Conservation (phyloP, 2,329 filamentous ascomycete species). For the Cercospora sp. region DNA sequence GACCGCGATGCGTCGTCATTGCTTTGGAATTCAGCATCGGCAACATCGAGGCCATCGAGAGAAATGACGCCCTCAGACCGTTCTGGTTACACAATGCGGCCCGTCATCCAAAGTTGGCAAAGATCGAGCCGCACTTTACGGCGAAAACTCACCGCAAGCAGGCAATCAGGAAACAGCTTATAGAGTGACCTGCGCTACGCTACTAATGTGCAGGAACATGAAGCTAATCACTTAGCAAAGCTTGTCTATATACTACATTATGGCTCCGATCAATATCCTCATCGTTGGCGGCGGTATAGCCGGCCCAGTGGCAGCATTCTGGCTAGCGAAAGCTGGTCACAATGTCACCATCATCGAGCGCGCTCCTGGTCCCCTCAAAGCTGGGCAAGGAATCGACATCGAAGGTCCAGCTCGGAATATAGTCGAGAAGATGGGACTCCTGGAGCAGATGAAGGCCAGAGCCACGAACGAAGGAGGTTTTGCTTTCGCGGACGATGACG, state of each 20-base stretch:
- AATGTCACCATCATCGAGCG: slow-evolving; percentile 17
- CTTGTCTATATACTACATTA: neutral
- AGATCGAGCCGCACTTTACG: neutral
- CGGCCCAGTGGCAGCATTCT: slow-evolving; percentile 40
- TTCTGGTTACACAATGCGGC: neutral
- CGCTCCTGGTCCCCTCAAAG: slow-evolving; percentile 8
- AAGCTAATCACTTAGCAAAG: neutral
- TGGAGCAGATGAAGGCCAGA: slow-evolving; percentile 28
- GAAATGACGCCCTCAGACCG: neutral
- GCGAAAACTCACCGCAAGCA: neutral
- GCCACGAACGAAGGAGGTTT: slow-evolving; percentile 32
- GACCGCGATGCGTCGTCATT: neutral
- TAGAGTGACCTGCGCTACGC: neutral
- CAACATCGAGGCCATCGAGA: neutral
- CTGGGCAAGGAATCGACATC: slow-evolving; percentile 33
- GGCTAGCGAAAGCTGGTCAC: slow-evolving; percentile 33
- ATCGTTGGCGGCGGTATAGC: slow-evolving; percentile 35
- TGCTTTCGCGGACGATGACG: slow-evolving; percentile 27
- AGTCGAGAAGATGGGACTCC: slow-evolving; percentile 28
- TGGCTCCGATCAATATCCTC: slow-evolving; percentile 34
- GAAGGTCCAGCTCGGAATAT: slow-evolving; percentile 28
- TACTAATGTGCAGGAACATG: neutral
- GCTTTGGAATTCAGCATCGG: neutral
- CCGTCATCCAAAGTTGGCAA: neutral
- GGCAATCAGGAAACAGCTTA: neutral